These are phyloP conservation scores for Colletotrichum sidae DNA, from an alignment of 2,329 filamentous ascomycete genomes.

Conservation along the genomic window DNA sequence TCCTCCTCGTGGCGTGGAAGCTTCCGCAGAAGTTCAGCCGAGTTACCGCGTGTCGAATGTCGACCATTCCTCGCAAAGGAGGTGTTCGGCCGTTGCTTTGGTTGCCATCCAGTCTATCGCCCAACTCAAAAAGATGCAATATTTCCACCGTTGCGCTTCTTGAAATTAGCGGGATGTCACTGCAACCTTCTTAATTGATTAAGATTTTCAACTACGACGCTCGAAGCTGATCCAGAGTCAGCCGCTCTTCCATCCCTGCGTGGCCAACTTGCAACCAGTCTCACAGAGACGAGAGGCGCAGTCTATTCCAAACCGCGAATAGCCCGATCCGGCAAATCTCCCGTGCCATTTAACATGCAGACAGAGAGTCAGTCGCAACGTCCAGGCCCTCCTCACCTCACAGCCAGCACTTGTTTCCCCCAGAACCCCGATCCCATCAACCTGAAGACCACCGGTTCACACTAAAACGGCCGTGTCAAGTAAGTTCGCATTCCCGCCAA, in stretches of 20 bases:
- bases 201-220: slow-evolving; percentile 12
- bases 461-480: not conserved
- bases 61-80: too few relatives aligned
- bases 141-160: not conserved
- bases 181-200: slow-evolving; percentile 15
- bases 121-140: not conserved
- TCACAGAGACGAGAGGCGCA: slow-evolving; percentile 15
- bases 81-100: not conserved
- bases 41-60: not conserved
- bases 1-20: not conserved
- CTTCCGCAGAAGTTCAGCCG: not conserved
- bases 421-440: not conserved
- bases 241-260: slow-evolving; percentile 2
- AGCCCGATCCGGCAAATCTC: not conserved
- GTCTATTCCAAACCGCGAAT: slow-evolving; percentile 11
- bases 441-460: slow-evolving; percentile 8
- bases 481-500: not conserved
- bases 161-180: slow-evolving; percentile 3
- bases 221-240: not conserved
- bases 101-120: not conserved
- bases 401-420: not conserved
- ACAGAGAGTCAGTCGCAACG: not conserved
- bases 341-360: not conserved
- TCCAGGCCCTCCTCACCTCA: not conserved
- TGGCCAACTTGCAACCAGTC: not conserved